Percentiles rank a stretch among this genome's conserved stretches.
Evolutionary conservation across 2,329 filamentous ascomycete species (phyloP).

Genomic region (Arthrobotrys musiformis): DNA sequence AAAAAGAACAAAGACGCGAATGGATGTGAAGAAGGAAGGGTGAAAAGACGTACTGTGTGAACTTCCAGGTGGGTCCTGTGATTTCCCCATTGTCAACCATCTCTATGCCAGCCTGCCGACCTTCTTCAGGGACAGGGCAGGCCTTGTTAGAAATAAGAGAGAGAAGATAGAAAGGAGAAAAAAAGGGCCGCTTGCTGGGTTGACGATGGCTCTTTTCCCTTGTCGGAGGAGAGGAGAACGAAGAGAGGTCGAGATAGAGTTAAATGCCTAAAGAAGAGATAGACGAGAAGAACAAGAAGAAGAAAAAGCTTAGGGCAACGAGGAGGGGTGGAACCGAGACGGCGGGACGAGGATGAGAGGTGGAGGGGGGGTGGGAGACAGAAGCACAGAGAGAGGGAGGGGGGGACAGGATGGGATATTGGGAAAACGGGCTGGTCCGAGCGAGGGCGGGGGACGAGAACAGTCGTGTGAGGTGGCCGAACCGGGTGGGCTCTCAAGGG

Average conservation of each 20-base stretch:
- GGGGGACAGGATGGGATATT: background rate
- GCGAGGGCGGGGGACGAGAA: constrained; percentile 32
- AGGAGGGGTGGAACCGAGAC: constrained; percentile 45
- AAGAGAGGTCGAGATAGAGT: constrained; percentile 29
- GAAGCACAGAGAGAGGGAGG: background rate
- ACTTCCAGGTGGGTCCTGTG: constrained; percentile 98
- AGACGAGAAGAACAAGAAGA: constrained; percentile 36
- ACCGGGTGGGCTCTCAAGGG: constrained; percentile 12
- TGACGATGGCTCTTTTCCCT: background rate
- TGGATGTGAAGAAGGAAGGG: background rate
- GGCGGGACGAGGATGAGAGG: constrained; percentile 36
- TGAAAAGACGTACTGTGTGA: constrained; percentile 83
- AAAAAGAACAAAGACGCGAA: constrained; percentile 18
- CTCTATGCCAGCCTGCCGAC: constrained; percentile 61
- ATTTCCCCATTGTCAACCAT: constrained; percentile 93
- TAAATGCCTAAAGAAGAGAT: too few relatives aligned
- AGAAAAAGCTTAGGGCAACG: constrained; percentile 3
- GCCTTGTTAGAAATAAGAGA: constrained; percentile 24
- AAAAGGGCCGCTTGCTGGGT: background rate
- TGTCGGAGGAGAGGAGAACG: constrained; percentile 33
- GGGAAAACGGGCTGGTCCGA: constrained; percentile 22
- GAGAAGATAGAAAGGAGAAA: constrained; percentile 32
- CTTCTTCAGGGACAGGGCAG: constrained; percentile 41
- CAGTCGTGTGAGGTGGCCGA: constrained; percentile 55
- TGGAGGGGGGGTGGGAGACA: constrained; percentile 10